These are phyloP conservation scores for Solanum aculeatissimum DNA, from an alignment of 305 asterid genomes.

Conservation along the genomic window DNA sequence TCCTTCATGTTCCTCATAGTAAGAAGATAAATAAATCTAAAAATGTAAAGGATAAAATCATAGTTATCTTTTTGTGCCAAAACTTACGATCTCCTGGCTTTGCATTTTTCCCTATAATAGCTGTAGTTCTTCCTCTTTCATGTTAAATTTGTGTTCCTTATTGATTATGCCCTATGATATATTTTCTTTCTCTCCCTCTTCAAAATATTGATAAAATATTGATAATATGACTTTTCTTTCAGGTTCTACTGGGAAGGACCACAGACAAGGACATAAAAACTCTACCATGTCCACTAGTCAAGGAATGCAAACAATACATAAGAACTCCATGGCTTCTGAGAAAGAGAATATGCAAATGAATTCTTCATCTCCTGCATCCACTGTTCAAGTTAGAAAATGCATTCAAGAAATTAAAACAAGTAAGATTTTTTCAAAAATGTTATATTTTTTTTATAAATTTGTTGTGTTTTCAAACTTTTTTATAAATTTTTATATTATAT, in stretches of 20 bases:
- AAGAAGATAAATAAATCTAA: background rate
- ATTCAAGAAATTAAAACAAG: background rate
- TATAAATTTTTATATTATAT: background rate
- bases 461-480: no score
- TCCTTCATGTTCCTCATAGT: slow-evolving; percentile 39
- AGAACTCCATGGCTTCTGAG: background rate
- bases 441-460: no score
- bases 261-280: background rate
- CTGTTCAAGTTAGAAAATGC: background rate
- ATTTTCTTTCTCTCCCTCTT: background rate
- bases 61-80: background rate
- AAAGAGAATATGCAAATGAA: background rate
- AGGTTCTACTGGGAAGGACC: background rate
- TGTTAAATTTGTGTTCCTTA: slow-evolving; percentile 24
- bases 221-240: background rate
- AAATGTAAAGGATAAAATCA: background rate
- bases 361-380: background rate
- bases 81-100: slow-evolving; percentile 69
- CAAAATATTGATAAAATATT: background rate
- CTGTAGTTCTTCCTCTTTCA: slow-evolving; percentile 69
- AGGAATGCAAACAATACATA: background rate
- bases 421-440: background rate
- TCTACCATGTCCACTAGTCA: background rate
- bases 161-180: no score
- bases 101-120: slow-evolving; percentile 51